A percentile compares a stretch with the other conserved stretches of the same genome.
Evolutionary conservation across 2,329 filamentous ascomycete genomes (phyloP).

Genomic region (Ophiostoma ips): DNA sequence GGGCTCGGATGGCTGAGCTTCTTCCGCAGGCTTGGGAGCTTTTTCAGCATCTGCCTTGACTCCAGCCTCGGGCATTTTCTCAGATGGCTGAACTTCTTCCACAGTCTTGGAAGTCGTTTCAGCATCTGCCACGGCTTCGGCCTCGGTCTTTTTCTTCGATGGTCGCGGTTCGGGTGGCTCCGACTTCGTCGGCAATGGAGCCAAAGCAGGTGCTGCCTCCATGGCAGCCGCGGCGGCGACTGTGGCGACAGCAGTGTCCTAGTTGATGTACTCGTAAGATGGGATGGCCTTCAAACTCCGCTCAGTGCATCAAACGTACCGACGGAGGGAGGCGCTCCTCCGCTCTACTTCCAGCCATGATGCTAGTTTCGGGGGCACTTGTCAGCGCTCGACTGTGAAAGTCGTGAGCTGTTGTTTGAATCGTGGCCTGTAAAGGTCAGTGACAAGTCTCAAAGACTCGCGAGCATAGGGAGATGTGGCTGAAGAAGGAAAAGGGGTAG

Average conservation of each 20-base stretch:
- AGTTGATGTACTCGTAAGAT: neutral
- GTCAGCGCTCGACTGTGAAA: neutral
- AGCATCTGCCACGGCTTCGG: too few species aligned
- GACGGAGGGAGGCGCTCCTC: slow-evolving; percentile 7
- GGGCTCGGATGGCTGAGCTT: too few species aligned
- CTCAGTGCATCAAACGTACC: slow-evolving; percentile 3
- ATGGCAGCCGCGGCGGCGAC: slow-evolving; percentile 4
- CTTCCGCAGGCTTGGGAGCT: too few species aligned
- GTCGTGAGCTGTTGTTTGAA: neutral
- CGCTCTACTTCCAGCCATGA: slow-evolving; percentile 4
- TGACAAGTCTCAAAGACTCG: neutral
- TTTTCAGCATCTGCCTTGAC: too few species aligned
- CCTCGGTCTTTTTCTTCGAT: too few species aligned
- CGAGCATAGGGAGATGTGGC: neutral
- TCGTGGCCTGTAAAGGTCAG: neutral
- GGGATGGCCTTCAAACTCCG: too few species aligned
- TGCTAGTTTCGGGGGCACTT: neutral
- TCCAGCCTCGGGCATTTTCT: too few species aligned
- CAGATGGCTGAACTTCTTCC: too few species aligned
- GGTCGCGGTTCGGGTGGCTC: too few species aligned
- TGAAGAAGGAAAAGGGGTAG: neutral
- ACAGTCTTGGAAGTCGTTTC: too few species aligned
- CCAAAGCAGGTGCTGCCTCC: neutral
- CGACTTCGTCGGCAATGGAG: neutral
- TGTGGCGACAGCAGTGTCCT: slow-evolving; percentile 2